These are phyloP conservation scores for Ceratobasidium papillatum DNA, from an alignment of 1,284 basidiomycete species.

Conservation along the genomic window DNA sequence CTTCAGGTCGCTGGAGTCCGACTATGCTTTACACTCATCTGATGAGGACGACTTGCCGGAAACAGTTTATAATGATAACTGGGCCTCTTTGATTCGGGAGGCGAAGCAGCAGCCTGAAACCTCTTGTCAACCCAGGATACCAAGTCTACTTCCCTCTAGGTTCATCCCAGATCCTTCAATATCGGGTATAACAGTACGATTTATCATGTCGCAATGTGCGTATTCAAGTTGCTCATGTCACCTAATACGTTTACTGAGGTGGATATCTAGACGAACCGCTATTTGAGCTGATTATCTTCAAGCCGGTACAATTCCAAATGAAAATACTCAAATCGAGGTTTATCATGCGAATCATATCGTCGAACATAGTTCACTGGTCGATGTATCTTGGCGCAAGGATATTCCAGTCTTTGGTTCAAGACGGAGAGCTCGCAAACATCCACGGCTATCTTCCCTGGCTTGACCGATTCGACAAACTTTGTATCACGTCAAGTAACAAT, in stretches of 20 bases:
- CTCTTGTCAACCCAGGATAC: neutral
- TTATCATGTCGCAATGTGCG: constrained; percentile 1
- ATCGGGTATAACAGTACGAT: neutral
- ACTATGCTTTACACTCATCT: neutral
- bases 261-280: neutral
- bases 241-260: neutral
- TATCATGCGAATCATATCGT: neutral
- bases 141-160: neutral
- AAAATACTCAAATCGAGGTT: neutral
- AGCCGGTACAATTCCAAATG: neutral
- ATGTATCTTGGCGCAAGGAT: neutral
- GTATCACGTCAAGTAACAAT: neutral
- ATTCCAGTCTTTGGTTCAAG: neutral
- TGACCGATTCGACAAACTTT: neutral
- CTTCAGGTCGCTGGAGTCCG: neutral
- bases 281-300: neutral
- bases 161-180: neutral
- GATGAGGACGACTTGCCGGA: neutral
- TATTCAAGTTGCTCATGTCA: neutral
- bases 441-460: neutral
- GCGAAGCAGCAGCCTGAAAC: neutral
- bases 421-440: neutral
- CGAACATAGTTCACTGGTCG: constrained; percentile 3
- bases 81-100: neutral
- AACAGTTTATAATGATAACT: neutral